Evolutionary conservation across 2,329 filamentous ascomycete genomes (phyloP).

Genomic region (Fusarium multiceps): DNA sequence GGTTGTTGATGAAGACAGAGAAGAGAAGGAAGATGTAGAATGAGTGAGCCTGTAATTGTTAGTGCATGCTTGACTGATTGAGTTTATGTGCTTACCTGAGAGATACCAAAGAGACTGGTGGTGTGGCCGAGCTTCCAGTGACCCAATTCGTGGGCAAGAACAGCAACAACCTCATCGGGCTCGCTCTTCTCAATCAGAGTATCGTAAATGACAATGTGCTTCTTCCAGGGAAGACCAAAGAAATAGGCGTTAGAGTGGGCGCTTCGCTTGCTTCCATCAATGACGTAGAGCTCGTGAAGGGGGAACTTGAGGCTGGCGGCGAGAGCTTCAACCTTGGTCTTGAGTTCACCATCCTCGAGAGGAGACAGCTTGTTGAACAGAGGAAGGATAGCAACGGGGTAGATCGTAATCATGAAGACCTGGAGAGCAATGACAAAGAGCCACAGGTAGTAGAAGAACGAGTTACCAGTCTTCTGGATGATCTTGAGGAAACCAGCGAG

Average conservation of each 20-base stretch:
- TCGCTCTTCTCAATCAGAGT: conserved; percentile 96
- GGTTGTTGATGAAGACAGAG: conserved; percentile 97
- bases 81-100: conserved; percentile 66
- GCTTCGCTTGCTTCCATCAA: conserved; percentile 88
- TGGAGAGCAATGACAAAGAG: conserved; percentile 89
- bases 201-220: conserved; percentile 99
- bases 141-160: conserved; percentile 93
- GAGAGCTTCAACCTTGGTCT: conserved; percentile 86
- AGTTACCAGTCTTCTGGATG: conserved; percentile 90
- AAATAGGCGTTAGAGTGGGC: conserved; percentile 94
- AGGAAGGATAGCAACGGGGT: conserved; percentile 92
- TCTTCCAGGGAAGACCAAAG: conserved; percentile 98
- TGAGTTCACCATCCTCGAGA: conserved; percentile 86
- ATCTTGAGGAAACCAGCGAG: conserved; percentile 94
- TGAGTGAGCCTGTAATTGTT: conserved; percentile 76
- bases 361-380: conserved; percentile 99
- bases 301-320: conserved; percentile 90
- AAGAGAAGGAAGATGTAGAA: conserved; percentile 98
- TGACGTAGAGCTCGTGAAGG: conserved; percentile 91
- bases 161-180: conserved; percentile 91
- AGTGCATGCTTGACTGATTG: conserved; percentile 40
- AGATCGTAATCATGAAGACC: conserved; percentile 94
- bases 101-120: conserved; percentile 87
- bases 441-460: conserved; percentile 99
- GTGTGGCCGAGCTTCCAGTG: conserved; percentile 98